phyloP scores from a whole-genome alignment of 2,329 filamentous ascomycete genomes.

The Clarireedia paspali region DNA sequence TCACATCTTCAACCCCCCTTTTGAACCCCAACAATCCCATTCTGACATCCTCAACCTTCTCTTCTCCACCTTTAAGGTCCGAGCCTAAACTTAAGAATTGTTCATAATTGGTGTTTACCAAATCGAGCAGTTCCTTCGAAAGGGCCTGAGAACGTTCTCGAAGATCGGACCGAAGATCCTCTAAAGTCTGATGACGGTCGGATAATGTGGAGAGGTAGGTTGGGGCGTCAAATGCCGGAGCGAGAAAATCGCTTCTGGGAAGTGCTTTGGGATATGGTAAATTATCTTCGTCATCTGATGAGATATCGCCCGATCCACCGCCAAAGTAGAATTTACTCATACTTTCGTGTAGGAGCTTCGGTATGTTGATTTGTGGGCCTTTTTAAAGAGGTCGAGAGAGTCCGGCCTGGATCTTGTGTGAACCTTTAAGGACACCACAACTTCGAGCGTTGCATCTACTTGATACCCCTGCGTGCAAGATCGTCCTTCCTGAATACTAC shows the following conservation, averaged over 20 bases:
- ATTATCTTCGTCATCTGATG: slow-evolving; percentile 50
- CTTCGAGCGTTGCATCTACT: too few species aligned
- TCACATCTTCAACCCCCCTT: slow-evolving; percentile 71
- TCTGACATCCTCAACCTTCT: slow-evolving; percentile 82
- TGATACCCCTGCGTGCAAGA: too few species aligned
- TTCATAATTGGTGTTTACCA: slow-evolving; percentile 93
- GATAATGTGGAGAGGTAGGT: slow-evolving; percentile 75
- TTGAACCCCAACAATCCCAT: slow-evolving; percentile 82
- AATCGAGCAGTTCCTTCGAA: slow-evolving; percentile 78
- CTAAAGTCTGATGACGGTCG: slow-evolving; percentile 89
- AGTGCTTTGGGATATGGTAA: slow-evolving; percentile 87
- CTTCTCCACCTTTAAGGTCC: slow-evolving; percentile 79
- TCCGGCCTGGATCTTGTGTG: neutral
- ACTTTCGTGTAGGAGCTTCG: neutral
- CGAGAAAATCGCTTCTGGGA: slow-evolving; percentile 73
- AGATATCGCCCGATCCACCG: slow-evolving; percentile 22
- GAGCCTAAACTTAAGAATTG: slow-evolving; percentile 80
- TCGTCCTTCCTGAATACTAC: too few species aligned
- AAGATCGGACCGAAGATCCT: slow-evolving; percentile 82
- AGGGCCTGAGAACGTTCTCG: slow-evolving; percentile 73
- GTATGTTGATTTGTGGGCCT: too few species aligned
- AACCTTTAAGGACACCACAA: neutral
- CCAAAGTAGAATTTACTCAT: slow-evolving; percentile 44
- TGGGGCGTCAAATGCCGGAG: slow-evolving; percentile 68
- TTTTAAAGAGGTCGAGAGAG: neutral